Evolutionary conservation across 2,329 filamentous ascomycete genomes (phyloP).

Genomic region (Monilinia polystroma): DNA sequence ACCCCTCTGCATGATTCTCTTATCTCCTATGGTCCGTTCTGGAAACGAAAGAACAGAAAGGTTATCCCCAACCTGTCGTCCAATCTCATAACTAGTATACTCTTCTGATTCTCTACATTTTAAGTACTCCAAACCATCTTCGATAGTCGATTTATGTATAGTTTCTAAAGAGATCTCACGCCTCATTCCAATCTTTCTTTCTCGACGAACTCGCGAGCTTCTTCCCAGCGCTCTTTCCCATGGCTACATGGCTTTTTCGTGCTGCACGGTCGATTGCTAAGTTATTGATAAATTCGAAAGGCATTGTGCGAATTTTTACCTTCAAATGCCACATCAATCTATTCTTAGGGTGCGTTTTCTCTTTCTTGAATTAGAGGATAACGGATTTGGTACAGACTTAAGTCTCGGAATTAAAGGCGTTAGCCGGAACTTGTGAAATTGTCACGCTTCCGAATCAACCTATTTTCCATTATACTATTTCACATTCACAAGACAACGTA

Average conservation of each 20-base stretch:
- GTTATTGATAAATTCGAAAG: constrained; percentile 2
- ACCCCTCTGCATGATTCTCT: neutral
- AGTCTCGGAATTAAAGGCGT: neutral
- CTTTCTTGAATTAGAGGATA: too few relatives aligned
- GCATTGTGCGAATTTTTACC: neutral
- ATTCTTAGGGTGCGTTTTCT: too few relatives aligned
- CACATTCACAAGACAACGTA: too few relatives aligned
- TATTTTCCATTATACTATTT: too few relatives aligned
- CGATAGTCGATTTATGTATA: neutral
- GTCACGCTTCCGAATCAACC: neutral
- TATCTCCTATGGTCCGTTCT: neutral
- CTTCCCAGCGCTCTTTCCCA: neutral
- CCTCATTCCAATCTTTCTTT: neutral
- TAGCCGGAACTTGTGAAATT: neutral
- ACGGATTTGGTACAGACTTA: neutral
- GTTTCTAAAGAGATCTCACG: neutral
- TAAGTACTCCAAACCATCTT: neutral
- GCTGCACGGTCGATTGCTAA: neutral
- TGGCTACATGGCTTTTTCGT: neutral
- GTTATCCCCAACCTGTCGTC: neutral
- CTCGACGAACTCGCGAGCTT: neutral
- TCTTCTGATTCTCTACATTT: neutral
- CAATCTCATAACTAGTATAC: neutral
- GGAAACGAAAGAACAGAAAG: neutral
- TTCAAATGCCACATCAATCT: neutral